Evolutionary conservation across 805 yeast genomes (phyloP).

Genomic region (Kuraishia molischiana): DNA sequence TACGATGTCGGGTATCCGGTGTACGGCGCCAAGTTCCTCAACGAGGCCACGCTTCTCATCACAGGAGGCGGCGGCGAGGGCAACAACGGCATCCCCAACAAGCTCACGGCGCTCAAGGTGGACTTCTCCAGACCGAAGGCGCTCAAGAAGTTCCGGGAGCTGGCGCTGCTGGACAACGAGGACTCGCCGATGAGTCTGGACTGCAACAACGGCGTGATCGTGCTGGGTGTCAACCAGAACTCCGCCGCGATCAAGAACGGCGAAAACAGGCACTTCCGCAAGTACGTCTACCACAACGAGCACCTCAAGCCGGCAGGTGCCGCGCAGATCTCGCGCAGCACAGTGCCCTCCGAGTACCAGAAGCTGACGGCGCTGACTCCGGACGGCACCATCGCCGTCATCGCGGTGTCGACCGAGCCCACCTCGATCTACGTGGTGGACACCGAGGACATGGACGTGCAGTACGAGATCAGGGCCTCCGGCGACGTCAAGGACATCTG

Average conservation of each 20-base stretch:
- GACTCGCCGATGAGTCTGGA: slow-evolving; percentile 88
- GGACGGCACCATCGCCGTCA: slow-evolving; percentile 54
- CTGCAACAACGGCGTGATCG: slow-evolving; percentile 38
- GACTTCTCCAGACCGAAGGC: slow-evolving; percentile 22
- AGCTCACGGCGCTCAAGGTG: slow-evolving; percentile 52
- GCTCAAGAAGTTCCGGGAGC: slow-evolving; percentile 54
- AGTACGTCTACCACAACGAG: slow-evolving; percentile 47
- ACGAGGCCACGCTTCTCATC: slow-evolving; percentile 50
- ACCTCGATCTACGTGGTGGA: slow-evolving; percentile 55
- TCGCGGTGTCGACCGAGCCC: slow-evolving; percentile 61
- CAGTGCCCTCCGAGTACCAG: slow-evolving; percentile 46
- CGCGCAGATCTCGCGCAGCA: slow-evolving; percentile 45
- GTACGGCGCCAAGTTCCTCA: slow-evolving; percentile 65
- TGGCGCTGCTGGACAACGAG: slow-evolving; percentile 45
- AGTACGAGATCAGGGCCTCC: slow-evolving; percentile 41
- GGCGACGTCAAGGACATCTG: slow-evolving; percentile 55
- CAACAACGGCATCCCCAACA: slow-evolving; percentile 79
- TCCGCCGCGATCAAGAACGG: slow-evolving; percentile 47
- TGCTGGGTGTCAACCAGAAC: slow-evolving; percentile 72
- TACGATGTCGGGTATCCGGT: slow-evolving; percentile 55
- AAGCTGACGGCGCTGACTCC: slow-evolving; percentile 49
- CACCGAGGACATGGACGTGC: slow-evolving; percentile 41
- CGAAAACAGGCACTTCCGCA: slow-evolving; percentile 63
- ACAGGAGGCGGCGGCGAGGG: slow-evolving; percentile 98
- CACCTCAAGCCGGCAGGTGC: slow-evolving; percentile 53